Conservation (phyloP, 148 eudicot species). For the Polygonum aviculare region DNA sequence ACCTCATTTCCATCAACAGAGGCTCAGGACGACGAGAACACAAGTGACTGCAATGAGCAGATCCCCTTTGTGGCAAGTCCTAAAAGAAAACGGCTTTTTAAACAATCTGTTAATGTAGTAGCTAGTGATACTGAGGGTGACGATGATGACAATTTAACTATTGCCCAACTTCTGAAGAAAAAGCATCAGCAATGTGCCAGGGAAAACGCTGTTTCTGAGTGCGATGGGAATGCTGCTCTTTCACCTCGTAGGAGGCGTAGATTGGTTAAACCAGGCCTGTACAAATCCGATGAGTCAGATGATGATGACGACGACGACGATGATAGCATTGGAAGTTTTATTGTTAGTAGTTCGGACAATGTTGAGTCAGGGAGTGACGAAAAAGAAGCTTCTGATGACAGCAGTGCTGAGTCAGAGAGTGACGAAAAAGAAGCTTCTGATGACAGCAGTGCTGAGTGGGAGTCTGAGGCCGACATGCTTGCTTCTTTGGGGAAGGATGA, state of each 20-base stretch:
- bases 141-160: slow-evolving; percentile 54
- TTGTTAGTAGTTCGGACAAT: too few species aligned
- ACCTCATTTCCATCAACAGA: not conserved
- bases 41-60: not conserved
- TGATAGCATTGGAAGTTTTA: too few species aligned
- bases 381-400: slow-evolving; percentile 15
- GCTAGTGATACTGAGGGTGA: slow-evolving; percentile 45
- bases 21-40: not conserved
- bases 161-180: slow-evolving; percentile 30
- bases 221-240: slow-evolving; percentile 9
- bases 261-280: slow-evolving; percentile 27
- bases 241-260: slow-evolving; percentile 27
- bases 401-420: slow-evolving; percentile 22
- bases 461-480: slow-evolving; percentile 67
- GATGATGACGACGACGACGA: slow-evolving; percentile 8
- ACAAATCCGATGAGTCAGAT: not conserved
- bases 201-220: not conserved
- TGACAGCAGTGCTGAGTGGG: slow-evolving; percentile 45
- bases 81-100: slow-evolving; percentile 36
- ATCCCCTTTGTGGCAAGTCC: slow-evolving; percentile 19
- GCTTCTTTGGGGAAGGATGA: slow-evolving; percentile 65
- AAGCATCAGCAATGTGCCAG: not conserved
- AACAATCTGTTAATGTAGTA: slow-evolving; percentile 21
- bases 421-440: slow-evolving; percentile 14
- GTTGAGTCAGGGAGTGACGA: slow-evolving; percentile 22